phyloP scores from a whole-genome alignment of 371 early-diverging fungal genomes.

The Mucor sp. region DNA sequence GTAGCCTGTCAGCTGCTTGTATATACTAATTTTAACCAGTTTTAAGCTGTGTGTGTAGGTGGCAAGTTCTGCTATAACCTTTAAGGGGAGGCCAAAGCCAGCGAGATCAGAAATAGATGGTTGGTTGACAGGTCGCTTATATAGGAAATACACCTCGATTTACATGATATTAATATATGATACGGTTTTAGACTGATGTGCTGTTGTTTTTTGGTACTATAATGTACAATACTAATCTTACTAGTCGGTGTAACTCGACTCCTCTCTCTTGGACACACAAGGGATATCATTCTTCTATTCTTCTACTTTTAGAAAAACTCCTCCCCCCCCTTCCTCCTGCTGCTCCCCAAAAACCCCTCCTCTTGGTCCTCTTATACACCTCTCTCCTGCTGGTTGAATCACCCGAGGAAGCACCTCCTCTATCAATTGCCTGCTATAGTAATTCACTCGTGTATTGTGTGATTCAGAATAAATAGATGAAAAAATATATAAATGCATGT shows the following conservation, averaged over 20 bases:
- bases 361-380: neutral
- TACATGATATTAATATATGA: neutral
- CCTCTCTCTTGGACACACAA: neutral
- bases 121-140: constrained; percentile 9
- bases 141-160: constrained; percentile 11
- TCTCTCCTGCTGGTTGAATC: constrained; percentile 3
- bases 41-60: neutral
- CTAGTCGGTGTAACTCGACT: constrained; percentile 14
- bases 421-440: constrained; percentile 6
- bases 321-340: constrained; percentile 2
- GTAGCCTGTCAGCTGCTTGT: neutral
- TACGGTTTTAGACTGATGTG: neutral
- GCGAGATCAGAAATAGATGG: constrained; percentile 1
- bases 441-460: constrained; percentile 9
- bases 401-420: constrained; percentile 2
- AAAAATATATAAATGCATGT: constrained; percentile 7
- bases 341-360: neutral
- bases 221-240: constrained; percentile 19
- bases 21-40: neutral
- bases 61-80: neutral
- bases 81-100: neutral
- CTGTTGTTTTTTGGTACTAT: neutral
- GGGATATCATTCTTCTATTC: constrained; percentile 3
- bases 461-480: constrained; percentile 7
- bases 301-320: constrained; percentile 1